Evolutionary conservation across 2,329 filamentous ascomycete species (phyloP).

Genomic region (Pseudohalonectria lignicola): DNA sequence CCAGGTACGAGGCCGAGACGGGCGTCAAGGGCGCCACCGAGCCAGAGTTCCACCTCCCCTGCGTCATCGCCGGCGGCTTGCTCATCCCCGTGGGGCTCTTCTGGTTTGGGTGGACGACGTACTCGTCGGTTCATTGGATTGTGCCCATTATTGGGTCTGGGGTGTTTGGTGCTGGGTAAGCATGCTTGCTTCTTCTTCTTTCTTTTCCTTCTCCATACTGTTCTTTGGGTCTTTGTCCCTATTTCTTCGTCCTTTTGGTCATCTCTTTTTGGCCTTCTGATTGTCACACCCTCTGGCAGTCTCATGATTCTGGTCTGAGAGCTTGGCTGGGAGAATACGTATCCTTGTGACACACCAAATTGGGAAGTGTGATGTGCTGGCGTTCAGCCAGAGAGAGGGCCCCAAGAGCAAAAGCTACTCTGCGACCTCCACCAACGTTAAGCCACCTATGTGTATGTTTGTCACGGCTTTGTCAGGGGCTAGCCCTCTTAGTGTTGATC

Average conservation of each 20-base stretch:
- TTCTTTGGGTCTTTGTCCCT: background rate
- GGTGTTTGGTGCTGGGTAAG: slow-evolving; percentile 62
- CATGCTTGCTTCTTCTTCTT: no score
- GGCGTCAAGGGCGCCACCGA: slow-evolving; percentile 51
- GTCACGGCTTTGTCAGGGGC: slow-evolving; percentile 19
- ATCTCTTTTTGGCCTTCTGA: no score
- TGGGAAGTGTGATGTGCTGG: no score
- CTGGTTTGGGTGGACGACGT: slow-evolving; percentile 82
- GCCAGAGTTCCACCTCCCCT: slow-evolving; percentile 77
- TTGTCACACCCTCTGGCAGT: background rate
- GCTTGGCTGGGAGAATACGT: background rate
- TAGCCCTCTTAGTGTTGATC: no score
- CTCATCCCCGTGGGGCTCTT: slow-evolving; percentile 76
- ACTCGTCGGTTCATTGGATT: slow-evolving; percentile 63
- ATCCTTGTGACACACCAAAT: background rate
- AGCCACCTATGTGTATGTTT: no score
- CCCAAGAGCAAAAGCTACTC: no score
- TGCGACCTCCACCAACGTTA: no score
- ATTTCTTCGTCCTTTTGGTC: slow-evolving; percentile 1
- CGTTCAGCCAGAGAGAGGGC: no score
- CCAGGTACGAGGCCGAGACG: slow-evolving; percentile 36
- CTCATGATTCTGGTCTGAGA: background rate
- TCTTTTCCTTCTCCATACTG: slow-evolving; percentile 3
- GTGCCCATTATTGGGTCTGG: slow-evolving; percentile 61
- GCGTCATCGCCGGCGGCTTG: slow-evolving; percentile 62